phyloP scores from a whole-genome alignment of 768 basidiomycete species.

The Nidularia sp. region DNA sequence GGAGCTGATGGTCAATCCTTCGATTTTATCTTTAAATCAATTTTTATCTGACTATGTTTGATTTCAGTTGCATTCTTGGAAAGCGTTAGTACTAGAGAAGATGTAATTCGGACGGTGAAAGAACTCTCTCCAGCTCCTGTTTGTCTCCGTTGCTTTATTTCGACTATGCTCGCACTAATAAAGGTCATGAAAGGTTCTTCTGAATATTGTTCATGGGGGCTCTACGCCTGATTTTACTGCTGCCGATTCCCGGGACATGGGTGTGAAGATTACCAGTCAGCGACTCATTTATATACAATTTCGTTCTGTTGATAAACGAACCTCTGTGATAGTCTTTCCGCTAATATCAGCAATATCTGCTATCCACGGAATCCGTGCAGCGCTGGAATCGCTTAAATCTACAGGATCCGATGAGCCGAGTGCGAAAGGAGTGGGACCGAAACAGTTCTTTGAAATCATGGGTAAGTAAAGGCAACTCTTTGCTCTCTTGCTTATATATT shows the following conservation, averaged over 20 bases:
- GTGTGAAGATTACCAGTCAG: conserved; percentile 37
- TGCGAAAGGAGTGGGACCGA: conserved; percentile 43
- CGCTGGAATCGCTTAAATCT: conserved; percentile 42
- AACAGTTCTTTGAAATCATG: conserved; percentile 48
- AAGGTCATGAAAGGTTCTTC: conserved; percentile 24
- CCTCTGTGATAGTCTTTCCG: conserved; percentile 32
- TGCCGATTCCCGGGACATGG: conserved; percentile 38
- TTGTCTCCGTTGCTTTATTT: neutral
- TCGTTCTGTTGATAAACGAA: too few relatives aligned
- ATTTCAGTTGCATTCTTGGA: conserved; percentile 46
- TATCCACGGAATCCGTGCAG: conserved; percentile 43
- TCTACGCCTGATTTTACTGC: conserved; percentile 47
- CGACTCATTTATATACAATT: too few relatives aligned
- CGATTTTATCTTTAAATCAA: neutral
- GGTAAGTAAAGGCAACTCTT: conserved; percentile 17
- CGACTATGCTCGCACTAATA: too few relatives aligned
- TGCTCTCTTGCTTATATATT: neutral
- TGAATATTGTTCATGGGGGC: conserved; percentile 49
- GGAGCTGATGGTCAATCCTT: conserved; percentile 38
- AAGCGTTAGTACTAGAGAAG: conserved; percentile 42
- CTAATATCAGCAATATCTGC: conserved; percentile 43
- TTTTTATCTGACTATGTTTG: conserved; percentile 8
- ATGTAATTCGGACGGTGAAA: conserved; percentile 32
- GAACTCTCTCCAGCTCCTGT: conserved; percentile 37
- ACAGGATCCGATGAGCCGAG: conserved; percentile 42